phyloP scores from a whole-genome alignment of 257 asterid species.

The Verbascum thapsus region DNA sequence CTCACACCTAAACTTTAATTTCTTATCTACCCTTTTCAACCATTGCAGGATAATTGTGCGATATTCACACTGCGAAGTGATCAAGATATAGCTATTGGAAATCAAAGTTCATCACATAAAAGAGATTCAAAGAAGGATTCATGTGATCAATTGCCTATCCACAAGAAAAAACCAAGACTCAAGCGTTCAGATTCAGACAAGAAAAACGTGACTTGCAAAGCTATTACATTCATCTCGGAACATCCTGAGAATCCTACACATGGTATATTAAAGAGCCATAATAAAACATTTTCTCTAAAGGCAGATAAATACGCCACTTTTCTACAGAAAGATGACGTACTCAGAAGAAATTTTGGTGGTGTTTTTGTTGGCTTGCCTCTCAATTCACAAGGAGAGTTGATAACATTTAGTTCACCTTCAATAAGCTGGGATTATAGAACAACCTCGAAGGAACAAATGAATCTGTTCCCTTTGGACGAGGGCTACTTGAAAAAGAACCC shows the following conservation, averaged over 20 bases:
- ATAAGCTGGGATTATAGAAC: conserved; percentile 33
- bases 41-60: conserved; percentile 47
- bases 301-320: conserved; percentile 45
- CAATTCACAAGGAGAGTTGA: conserved; percentile 71
- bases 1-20: neutral
- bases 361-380: conserved; percentile 65
- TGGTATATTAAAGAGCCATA: conserved; percentile 41
- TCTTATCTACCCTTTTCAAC: conserved; percentile 9
- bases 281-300: conserved; percentile 26
- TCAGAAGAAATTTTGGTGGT: conserved; percentile 27
- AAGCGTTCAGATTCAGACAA: conserved; percentile 32
- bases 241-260: conserved; percentile 32
- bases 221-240: conserved; percentile 32
- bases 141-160: conserved; percentile 27
- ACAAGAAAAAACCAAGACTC: conserved; percentile 35
- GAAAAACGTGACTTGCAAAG: conserved; percentile 28
- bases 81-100: conserved; percentile 35
- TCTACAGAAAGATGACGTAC: conserved; percentile 42
- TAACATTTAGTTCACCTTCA: conserved; percentile 42
- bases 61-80: conserved; percentile 41
- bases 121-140: conserved; percentile 31
- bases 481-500: conserved; percentile 38
- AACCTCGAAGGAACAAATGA: conserved; percentile 37
- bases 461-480: conserved; percentile 37
- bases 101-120: conserved; percentile 31